These are phyloP conservation scores for Paralagenidium karlingii DNA, from an alignment of 352 stramenopile genomes.

Conservation along the genomic window DNA sequence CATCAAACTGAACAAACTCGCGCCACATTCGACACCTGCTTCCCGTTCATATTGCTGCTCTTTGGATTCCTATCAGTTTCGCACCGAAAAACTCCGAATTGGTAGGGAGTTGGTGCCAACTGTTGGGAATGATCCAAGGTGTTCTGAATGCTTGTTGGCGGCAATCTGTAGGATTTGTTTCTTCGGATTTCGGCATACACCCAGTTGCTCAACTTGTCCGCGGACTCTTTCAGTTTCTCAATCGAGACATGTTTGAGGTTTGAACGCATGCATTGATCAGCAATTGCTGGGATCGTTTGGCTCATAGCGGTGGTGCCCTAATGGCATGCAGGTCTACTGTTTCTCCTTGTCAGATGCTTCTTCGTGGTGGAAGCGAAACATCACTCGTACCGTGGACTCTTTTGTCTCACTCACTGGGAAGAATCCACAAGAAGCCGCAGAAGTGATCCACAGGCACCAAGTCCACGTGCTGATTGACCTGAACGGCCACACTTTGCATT, in stretches of 20 bases:
- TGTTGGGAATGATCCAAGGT: too few relatives aligned
- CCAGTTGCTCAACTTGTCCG: slow-evolving; percentile 57
- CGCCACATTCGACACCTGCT: too few relatives aligned
- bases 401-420: slow-evolving; percentile 57
- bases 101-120: too few relatives aligned
- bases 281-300: too few relatives aligned
- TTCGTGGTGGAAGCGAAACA: slow-evolving; percentile 78
- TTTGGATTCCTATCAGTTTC: too few relatives aligned
- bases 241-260: too few relatives aligned
- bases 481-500: slow-evolving; percentile 76
- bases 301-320: too few relatives aligned
- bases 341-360: slow-evolving; percentile 40
- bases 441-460: slow-evolving; percentile 26
- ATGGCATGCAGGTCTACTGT: slow-evolving; percentile 45
- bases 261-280: too few relatives aligned
- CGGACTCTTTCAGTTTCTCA: too few relatives aligned
- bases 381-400: slow-evolving; percentile 44
- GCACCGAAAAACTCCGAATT: too few relatives aligned
- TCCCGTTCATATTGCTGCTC: too few relatives aligned
- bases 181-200: slow-evolving; percentile 74
- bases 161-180: slow-evolving; percentile 75
- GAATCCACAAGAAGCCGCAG: slow-evolving; percentile 27
- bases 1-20: slow-evolving; percentile 3
- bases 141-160: too few relatives aligned
- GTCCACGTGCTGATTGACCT: slow-evolving; percentile 76